Evolutionary conservation across 148 eudicot genomes (phyloP), one percentile per base, ranked within the genome.

Genomic region (Arbutus unedo): DNA sequence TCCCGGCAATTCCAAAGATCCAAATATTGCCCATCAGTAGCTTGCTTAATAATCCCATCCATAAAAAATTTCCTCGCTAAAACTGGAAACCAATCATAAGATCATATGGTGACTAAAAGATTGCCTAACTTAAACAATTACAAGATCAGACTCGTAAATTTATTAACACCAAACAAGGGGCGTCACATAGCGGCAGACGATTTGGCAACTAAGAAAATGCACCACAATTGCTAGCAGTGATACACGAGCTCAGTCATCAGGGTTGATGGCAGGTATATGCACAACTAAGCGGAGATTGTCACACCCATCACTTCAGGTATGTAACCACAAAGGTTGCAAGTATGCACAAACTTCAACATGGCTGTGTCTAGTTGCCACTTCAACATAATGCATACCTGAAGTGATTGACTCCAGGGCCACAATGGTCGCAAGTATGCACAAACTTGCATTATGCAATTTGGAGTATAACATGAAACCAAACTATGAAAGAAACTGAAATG

Each of bases 1-100:
- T 90, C 93, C 84, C 93, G 97, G 53, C 91, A 88, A 85, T 92
- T 87, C 98, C 99, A 96, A 16, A 94, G 89, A 82, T 94, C 96
- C 93, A 88, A 89, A 85, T 92, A 96, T 84, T 88, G 91, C 76
- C 76, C 90, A 88, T 96, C 99, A 82, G 90, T 89, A 60, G 92
- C 91, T 90, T 94, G 99, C 87, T 88, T 94, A 79, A 96, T 84
- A 83, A 96, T 87, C 68, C 93, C 96, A 86, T 93, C 93, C 90
- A 92, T 89, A 85, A 93, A 93, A 84, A 85, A 72, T 88, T 89
- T 91, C 89, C 93, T 90, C 11, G 94, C 93, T 88, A 90, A 82
- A 88, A 93, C 99, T 96, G 85, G 45, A 86, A 62, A 75, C 79
- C 79, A 79, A 81, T 80, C 56, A 43, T 79, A 82, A 38, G 76